These are phyloP conservation scores for Diospyros lotus DNA, from an alignment of 148 eudicot species.

Conservation along the genomic window DNA sequence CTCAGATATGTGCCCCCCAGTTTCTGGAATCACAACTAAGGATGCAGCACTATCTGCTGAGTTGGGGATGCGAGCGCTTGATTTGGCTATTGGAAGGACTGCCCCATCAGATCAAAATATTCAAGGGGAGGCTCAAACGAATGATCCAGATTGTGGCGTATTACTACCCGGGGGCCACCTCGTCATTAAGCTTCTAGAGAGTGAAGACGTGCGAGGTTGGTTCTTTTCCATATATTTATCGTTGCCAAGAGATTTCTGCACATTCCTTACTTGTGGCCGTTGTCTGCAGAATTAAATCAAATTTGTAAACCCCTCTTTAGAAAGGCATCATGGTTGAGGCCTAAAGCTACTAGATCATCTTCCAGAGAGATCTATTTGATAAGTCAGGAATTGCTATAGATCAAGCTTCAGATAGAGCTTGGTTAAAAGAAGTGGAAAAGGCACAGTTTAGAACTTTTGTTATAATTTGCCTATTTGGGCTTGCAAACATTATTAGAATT, in stretches of 20 bases:
- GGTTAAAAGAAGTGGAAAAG: too few relatives aligned
- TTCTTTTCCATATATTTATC: neutral
- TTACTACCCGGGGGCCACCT: conserved; percentile 73
- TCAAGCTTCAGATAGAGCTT: too few relatives aligned
- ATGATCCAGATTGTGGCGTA: conserved; percentile 38
- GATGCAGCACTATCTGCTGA: conserved; percentile 91
- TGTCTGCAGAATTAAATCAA: conserved; percentile 51
- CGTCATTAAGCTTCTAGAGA: conserved; percentile 77
- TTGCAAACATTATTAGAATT: too few relatives aligned
- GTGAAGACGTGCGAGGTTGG: conserved; percentile 73
- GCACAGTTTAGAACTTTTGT: too few relatives aligned
- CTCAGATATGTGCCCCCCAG: conserved; percentile 93
- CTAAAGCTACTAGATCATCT: conserved; percentile 87
- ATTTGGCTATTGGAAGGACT: conserved; percentile 66
- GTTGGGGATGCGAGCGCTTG: conserved; percentile 87
- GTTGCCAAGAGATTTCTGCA: neutral
- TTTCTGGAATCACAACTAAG: conserved; percentile 77
- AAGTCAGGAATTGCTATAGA: conserved; percentile 57
- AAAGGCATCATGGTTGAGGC: conserved; percentile 81
- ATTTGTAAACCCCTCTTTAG: conserved; percentile 84
- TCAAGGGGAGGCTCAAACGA: conserved; percentile 15
- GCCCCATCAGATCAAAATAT: conserved; percentile 21
- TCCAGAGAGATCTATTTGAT: conserved; percentile 91
- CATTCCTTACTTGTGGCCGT: conserved; percentile 5
- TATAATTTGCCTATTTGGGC: too few relatives aligned